Conservation (phyloP, 108 stramenopile species). For the Bacterosira constricta region DNA sequence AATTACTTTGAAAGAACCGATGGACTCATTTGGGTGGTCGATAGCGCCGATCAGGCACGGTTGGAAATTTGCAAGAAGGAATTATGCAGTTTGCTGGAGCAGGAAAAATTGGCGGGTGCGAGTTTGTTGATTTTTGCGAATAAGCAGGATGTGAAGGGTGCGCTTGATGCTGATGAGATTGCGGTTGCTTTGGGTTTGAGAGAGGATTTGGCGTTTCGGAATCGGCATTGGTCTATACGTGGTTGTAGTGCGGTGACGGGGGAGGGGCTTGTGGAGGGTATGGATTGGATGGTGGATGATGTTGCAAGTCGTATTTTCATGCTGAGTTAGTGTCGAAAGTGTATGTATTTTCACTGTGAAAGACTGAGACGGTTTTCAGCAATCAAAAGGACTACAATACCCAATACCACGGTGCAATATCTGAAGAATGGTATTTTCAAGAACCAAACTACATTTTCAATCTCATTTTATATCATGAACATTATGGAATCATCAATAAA, state of each 20-base stretch:
- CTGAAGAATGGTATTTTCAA: no score
- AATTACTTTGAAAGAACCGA: conserved; percentile 99
- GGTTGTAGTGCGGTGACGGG: conserved; percentile 96
- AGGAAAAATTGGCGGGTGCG: conserved; percentile 98
- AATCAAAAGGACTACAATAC: no score
- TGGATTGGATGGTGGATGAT: conserved; percentile 98
- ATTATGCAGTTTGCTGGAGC: conserved; percentile 78
- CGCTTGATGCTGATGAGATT: conserved; percentile 81
- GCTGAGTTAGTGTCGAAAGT: conserved; percentile 51
- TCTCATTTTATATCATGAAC: no score
- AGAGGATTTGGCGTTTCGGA: conserved; percentile 55
- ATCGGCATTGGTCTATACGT: conserved; percentile 90
- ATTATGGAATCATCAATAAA: no score
- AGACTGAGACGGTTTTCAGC: no score
- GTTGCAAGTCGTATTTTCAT: conserved; percentile 94
- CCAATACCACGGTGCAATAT: no score
- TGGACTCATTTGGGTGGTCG: conserved; percentile 99
- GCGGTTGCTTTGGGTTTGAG: conserved; percentile 75
- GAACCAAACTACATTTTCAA: no score
- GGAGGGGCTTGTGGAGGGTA: conserved; percentile 88
- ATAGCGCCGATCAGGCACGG: conserved; percentile 85
- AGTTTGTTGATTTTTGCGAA: conserved; percentile 96
- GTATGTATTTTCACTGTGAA: no score
- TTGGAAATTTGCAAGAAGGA: conserved; percentile 89
- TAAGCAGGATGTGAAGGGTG: conserved; percentile 96